Percentiles rank a stretch among this genome's conserved stretches.
Evolutionary conservation across 495 filamentous ascomycete genomes (phyloP).

Genomic region (Lepidopterella palustris): DNA sequence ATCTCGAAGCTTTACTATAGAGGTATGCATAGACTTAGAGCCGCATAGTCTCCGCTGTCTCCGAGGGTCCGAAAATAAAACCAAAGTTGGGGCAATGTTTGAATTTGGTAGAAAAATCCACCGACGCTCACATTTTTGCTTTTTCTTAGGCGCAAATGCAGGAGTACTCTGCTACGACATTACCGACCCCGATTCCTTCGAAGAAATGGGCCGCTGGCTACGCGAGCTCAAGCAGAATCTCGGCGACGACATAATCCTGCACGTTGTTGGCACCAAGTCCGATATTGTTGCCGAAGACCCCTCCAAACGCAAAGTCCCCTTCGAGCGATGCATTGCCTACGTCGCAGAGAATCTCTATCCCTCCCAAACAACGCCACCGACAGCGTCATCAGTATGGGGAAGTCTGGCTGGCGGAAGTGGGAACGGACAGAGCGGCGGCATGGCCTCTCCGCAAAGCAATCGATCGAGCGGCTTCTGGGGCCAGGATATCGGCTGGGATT

Average conservation of each 20-base stretch:
- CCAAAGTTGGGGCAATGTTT: neutral
- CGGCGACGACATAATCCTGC: conserved; percentile 70
- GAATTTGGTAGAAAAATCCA: neutral
- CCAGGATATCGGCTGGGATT: conserved; percentile 89
- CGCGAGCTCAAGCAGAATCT: conserved; percentile 68
- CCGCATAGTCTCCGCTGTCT: neutral
- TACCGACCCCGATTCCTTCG: conserved; percentile 76
- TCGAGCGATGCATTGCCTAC: conserved; percentile 90
- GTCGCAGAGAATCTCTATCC: conserved; percentile 84
- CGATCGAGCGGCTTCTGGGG: conserved; percentile 82
- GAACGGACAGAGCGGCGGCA: conserved; percentile 13
- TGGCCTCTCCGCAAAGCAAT: conserved; percentile 62
- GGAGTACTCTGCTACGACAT: conserved; percentile 94
- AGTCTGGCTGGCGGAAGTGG: neutral
- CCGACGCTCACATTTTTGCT: conserved; percentile 1
- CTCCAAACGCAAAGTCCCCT: conserved; percentile 68
- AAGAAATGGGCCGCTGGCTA: conserved; percentile 91
- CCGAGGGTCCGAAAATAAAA: neutral
- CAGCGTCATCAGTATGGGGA: conserved; percentile 4
- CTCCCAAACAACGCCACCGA: conserved; percentile 25
- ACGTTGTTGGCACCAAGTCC: conserved; percentile 92
- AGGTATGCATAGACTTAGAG: conserved; percentile 19
- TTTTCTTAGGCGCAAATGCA: conserved; percentile 73
- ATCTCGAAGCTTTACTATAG: conserved; percentile 88
- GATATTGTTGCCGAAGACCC: conserved; percentile 85